Evolutionary conservation across 768 basidiomycete genomes (phyloP).

Genomic region (Leccinum subgranulosum): DNA sequence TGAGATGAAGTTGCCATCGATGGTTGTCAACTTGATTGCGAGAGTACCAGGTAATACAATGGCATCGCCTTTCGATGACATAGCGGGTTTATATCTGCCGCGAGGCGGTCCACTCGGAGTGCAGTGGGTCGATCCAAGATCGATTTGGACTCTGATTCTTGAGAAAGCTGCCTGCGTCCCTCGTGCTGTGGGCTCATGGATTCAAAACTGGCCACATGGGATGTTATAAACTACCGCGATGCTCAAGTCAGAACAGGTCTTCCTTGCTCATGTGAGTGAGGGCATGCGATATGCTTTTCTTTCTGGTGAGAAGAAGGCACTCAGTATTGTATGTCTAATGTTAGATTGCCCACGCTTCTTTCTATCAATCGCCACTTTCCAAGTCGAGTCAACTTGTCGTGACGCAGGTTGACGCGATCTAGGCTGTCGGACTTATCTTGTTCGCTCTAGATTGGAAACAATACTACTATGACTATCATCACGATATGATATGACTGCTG

Average conservation of each 20-base stretch:
- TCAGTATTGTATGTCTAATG: neutral
- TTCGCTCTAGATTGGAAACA: slow-evolving; percentile 2
- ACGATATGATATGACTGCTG: neutral
- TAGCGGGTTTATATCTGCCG: neutral
- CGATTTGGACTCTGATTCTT: neutral
- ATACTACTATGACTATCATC: slow-evolving; percentile 6
- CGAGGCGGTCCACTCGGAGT: neutral
- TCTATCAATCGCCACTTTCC: slow-evolving; percentile 1
- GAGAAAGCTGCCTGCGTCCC: neutral
- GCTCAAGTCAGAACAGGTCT: slow-evolving; percentile 1
- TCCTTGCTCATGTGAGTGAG: slow-evolving; percentile 11
- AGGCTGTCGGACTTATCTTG: slow-evolving; percentile 1
- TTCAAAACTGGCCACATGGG: neutral
- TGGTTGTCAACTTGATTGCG: too few relatives aligned
- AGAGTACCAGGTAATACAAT: too few relatives aligned
- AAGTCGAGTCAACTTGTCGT: slow-evolving; percentile 8
- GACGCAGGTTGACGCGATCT: slow-evolving; percentile 9
- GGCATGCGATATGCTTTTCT: slow-evolving; percentile 5
- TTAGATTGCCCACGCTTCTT: slow-evolving; percentile 12
- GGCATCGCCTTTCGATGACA: neutral
- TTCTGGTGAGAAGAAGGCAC: neutral
- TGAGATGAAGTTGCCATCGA: neutral
- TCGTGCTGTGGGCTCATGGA: slow-evolving; percentile 1
- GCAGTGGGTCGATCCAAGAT: neutral
- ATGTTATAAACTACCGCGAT: neutral